phyloP scores from a whole-genome alignment of 163 green algal species.

The Chlamydomonas reinhardtii region DNA sequence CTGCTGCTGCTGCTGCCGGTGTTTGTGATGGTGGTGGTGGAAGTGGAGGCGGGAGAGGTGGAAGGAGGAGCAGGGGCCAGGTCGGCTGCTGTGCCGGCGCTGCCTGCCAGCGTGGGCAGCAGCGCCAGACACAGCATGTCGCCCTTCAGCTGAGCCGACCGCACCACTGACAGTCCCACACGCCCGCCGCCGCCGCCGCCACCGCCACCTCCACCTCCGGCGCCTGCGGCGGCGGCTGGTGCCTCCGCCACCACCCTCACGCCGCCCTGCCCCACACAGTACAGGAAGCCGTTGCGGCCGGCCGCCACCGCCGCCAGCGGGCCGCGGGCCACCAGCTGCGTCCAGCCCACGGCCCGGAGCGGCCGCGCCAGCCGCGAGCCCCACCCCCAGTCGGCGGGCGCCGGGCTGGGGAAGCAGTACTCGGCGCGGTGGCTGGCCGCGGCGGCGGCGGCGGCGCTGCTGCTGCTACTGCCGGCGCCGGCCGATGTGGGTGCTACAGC shows the following conservation, averaged over 20 bases:
- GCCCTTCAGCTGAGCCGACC: conserved; percentile 65
- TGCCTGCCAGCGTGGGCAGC: conserved; percentile 39
- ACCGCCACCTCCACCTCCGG: neutral
- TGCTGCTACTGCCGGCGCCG: too few relatives aligned
- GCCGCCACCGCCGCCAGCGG: conserved; percentile 25
- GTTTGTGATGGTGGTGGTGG: neutral
- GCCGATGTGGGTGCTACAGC: too few relatives aligned
- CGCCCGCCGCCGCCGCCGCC: neutral
- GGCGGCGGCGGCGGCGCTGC: too few relatives aligned
- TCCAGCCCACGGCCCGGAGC: conserved; percentile 2
- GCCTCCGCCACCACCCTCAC: conserved; percentile 62
- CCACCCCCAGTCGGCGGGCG: conserved; percentile 30
- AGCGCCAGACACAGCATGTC: conserved; percentile 75
- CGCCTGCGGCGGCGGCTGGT: neutral
- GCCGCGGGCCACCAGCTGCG: conserved; percentile 8
- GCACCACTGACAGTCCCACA: conserved; percentile 34
- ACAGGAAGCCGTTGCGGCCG: conserved; percentile 53
- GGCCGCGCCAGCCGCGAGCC: neutral
- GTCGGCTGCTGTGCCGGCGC: too few relatives aligned
- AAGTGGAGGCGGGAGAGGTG: too few relatives aligned
- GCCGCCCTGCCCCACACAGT: conserved; percentile 65
- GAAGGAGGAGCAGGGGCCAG: neutral
- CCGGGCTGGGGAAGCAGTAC: neutral
- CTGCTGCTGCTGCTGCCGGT: too few relatives aligned
- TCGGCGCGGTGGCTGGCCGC: neutral